Base-by-base conservation (phyloP, 2,329 filamentous ascomycete species). In the Furcasterigmium furcatum region DNA sequence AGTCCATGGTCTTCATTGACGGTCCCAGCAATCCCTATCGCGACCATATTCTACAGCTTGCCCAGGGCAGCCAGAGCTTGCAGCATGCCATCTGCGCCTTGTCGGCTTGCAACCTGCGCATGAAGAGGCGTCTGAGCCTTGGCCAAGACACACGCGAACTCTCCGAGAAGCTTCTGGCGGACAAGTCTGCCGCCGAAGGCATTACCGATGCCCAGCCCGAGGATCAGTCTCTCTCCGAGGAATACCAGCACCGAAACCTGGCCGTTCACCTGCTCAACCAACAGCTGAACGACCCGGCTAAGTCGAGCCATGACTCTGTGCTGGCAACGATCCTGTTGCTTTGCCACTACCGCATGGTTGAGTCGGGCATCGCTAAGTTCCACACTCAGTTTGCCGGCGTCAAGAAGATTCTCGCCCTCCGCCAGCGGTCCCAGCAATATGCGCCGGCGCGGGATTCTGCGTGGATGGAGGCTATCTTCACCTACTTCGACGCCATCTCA, bases 401-500 rank as follows among this genome's bases (percentile, higher is more conserved):
- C 32, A 91, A 91, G 67, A 95, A 95, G 71, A 82, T 97, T 25
- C 77, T 96, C 10, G 80, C 84, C 4, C 80, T 96, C 69, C 80
- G 91, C 48, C 79, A 88, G 48, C 80, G 86, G 52, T 62, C 68
- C 4, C 71, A 71, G 19, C 67, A 70, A 1, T 68, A 66, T 45
- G 80, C 61, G 67, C 76, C 61, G 58, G 82, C 58, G 64, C 80
- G 82, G 42, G 87, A 91, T 49, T 87, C 89, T 47, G 82, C 84
- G 12, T 96, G 91, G 91, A 92, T 96, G 72, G 88, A 95, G 58
- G 84, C 89, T 35, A 83, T 96, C 55, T 96, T 96, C 60, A 94
- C 89, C 27, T 95, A 92, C 76, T 95, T 95, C 61, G 92, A 96
- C 63, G 89, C 91, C 45, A 89, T 96, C 69, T 91, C 90, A 0